Conservation (phyloP, 2,329 filamentous ascomycete genomes). For the Fusarium bulbicola region DNA sequence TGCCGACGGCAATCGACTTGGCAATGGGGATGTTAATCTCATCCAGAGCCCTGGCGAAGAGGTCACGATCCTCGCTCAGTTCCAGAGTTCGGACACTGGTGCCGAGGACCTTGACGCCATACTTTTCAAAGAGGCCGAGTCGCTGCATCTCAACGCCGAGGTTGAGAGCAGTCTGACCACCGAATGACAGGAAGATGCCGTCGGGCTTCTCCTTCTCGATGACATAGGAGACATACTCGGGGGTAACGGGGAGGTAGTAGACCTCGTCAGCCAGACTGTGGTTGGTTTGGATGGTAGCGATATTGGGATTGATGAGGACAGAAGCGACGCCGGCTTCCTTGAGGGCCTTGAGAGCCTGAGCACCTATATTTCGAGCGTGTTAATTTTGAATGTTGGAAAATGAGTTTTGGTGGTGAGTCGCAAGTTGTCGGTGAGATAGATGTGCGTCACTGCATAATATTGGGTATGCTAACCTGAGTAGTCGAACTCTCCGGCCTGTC, state of each 20-base stretch:
- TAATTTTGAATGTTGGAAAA: constrained; percentile 24
- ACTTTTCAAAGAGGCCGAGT: constrained; percentile 93
- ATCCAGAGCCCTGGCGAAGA: constrained; percentile 94
- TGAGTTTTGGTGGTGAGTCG: constrained; percentile 21
- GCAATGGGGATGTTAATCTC: constrained; percentile 98
- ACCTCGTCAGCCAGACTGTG: constrained; percentile 96
- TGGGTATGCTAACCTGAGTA: constrained; percentile 81
- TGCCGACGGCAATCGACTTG: constrained; percentile 91
- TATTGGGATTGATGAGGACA: constrained; percentile 97
- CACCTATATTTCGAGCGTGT: constrained; percentile 65
- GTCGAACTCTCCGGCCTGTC: constrained; percentile 97
- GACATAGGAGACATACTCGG: constrained; percentile 97
- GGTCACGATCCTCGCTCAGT: constrained; percentile 93
- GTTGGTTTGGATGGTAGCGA: constrained; percentile 97
- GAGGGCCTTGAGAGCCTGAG: constrained; percentile 94
- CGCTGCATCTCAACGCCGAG: constrained; percentile 97
- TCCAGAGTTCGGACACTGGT: constrained; percentile 95
- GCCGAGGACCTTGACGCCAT: constrained; percentile 93
- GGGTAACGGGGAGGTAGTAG: constrained; percentile 97
- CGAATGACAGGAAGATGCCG: constrained; percentile 96
- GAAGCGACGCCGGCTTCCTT: constrained; percentile 94
- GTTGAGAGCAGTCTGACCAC: constrained; percentile 96
- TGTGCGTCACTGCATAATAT: neutral
- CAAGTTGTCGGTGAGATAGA: constrained; percentile 10
- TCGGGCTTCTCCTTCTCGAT: constrained; percentile 96